Evolutionary conservation across 306 rosid species (phyloP), one percentile per base, ranked within the genome.

Genomic region (Inga leiocalycina): DNA sequence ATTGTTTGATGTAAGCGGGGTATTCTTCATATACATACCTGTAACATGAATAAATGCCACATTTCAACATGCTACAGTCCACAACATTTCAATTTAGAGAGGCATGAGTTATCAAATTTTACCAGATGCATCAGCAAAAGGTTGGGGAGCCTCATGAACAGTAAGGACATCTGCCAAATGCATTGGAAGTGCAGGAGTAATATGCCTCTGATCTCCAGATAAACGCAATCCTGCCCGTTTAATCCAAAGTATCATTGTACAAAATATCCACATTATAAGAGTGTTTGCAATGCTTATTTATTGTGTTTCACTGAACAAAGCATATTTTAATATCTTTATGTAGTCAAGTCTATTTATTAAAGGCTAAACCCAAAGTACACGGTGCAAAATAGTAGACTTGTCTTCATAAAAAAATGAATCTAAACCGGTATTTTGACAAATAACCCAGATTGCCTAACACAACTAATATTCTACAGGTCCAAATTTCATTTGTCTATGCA

Each of bases 91-190:
- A 22, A 76, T 51, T 81, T 68, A 77, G 70, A 75, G 32, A 76
- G 82, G 79, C 14, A 75, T 75, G 69, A 77, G 76, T 61, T 52
- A 84, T 83, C 78, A 75, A 85, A 83, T 76, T 74, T 82, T 92
- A 87, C 81, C 89, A 22, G 97, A 84, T 6, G 89, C 44, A 82
- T 95, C 98, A 69, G 91, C 66, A 85, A 86, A 89, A 84, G 85
- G 81, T 75, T 90, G 96, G 67, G 81, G 77, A 57, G 86, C 86
- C 81, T 95, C 97, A 79, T 89, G 90, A 34, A 77, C 82, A 79
- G 85, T 24, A 64, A 92, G 88, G 75, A 91, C 97, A 79, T 95
- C 96, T 16, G 88, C 89, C 86, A 95, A 90, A 92, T 95, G 99
- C 90, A 87, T 57, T 4, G 97, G 99, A 89, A 94, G 97, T 10